Evolutionary conservation across 2,329 filamentous ascomycete genomes (phyloP), one percentile per base, ranked within the genome.

Genomic region (Claviceps digitariae): DNA sequence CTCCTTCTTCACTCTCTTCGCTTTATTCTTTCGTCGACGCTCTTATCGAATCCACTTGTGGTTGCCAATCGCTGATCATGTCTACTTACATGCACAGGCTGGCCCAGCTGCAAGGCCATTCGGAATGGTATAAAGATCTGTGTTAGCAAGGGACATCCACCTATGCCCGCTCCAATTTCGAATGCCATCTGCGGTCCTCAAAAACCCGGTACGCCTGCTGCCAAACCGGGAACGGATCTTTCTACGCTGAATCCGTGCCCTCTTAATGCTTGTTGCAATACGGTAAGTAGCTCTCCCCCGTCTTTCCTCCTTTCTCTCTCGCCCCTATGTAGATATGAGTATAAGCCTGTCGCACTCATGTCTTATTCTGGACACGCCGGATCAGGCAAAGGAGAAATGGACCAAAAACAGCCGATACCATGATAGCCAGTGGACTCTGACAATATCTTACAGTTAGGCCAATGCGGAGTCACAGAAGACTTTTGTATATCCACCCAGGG

Each of bases 171-270:
- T 2, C 46, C 59, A 9, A 45, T 58, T 1, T 44, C 38, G 21
- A 58, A 59, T 34, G 57, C 61, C 10, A 40, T 56, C 13, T 64
- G 62, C 15, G 61, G 62, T 0, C 62, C 63, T 1, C 56, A 55
- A 13, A 54, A 57, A 6, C 56, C 57, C 3, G 63, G 61, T 3
- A 64, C 64, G 2, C 52, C 56, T 40, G 23, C 21, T 7, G 59
- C 59, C 3, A 48, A 41, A 1, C 47, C 54, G 2, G 57, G 57
- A 27, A 50, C 48, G 1, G 40, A 48, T 6, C 54, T 65, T 1
- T 51, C 58, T 2, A 47, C 54, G 3, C 51, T 67, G 2, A 67
- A 65, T 40, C 63, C 61, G 0, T 67, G 66, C 43, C 61, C 61
- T 1, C 55, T 66, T 4, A 55, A 55, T 17, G 47, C 48, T 12